Evolutionary conservation across 2,329 filamentous ascomycete species (phyloP), one percentile per base, ranked within the genome.

Genomic region (Ophiostoma tasmaniense): DNA sequence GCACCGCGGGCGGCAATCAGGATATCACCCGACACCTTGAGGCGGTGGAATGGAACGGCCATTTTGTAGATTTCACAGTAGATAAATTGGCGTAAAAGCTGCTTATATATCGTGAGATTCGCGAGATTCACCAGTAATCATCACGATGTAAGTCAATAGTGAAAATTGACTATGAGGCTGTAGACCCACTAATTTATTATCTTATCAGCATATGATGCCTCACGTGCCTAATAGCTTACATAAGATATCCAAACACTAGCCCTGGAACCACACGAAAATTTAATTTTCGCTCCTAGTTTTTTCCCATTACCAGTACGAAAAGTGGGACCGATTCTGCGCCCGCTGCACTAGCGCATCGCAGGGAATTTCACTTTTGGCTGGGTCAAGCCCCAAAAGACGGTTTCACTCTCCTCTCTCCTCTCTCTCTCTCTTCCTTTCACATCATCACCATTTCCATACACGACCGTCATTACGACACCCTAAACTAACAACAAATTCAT

Each of bases 1-100:
- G 89, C 85, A 17, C 91, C 92, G 71, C 88, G 88, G 33, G 91
- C 90, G 50, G 90, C 90, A 73, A 96, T 83, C 22, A 97, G 78
- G 25, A 90, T 78, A 73, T 83, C 77, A 64, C 84, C 84, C 72
- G 83, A 81, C 45, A 78, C 76, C 66, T 80, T 80, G 64, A 92
- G 78, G 73, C 86, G 85, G 74, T 90, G 89, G 74, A 90, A 90
- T n/a, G 89, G 89, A 69, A 85, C 66, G 5, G 66, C 64, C 72
- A 73, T 73, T 42, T 61, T 59, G 17, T 61, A 61, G 22, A 30
- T 65, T 45, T 39, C 28, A 39, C n/a, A 30, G 42, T 11, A 22
- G 4, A n/a, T n/a, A n/a, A 5, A 17, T n/a, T 17, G 28, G 33
- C 30, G 61, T 64, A 8, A 37, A 37, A 25, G n/a, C 33, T 28